Base-by-base conservation (phyloP, 768 basidiomycete species). In the Hygrocybe coccinea region DNA sequence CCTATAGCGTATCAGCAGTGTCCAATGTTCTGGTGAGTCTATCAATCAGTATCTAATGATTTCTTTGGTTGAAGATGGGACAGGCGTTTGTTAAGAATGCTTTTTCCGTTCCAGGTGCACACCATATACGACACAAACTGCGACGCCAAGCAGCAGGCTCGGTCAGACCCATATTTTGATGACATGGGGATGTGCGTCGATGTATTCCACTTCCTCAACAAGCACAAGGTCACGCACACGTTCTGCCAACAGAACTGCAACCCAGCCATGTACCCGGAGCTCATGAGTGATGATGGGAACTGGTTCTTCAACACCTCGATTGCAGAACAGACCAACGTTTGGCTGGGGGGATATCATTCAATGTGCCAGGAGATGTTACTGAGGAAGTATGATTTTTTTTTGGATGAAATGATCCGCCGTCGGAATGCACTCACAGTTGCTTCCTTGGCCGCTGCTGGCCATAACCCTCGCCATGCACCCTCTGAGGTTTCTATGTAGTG, bases 321-420 rank as follows among this genome's bases (percentile, higher is more conserved):
- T 9, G 71, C 72, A 0, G 71, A 74, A 55, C 69, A 72, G 59
- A 58, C 58, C 1, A 73, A 74, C 56, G 65, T 58, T 1, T 73
- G 71, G 70, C 50, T 73, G 15, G 67, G 66, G 0, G 67, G 69
- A 2, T 73, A 69, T 50, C 62, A 64, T 10, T 53, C 68, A 0
- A 73, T 74, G 0, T 65, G 64, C 21, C 25, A 65, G 2, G 71
- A 75, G 61, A 76, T 29, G 29, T 29, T 29, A 29, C 29, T 8
- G 29, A 29, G 29, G 29, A 29, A 29, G 29, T 29, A 29, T 29
- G 29, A 29, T 29, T 29, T 29, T 29, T 29, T 29, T 29, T 29
- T 29, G 29, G 29, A 29, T 29, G 67, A 74, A 50, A 71, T 74
- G 71, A 70, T 75, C 22, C 35, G 64, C 21, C 48, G 59, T 0